These are phyloP conservation scores for Anisodus tanguticus DNA, from an alignment of 257 asterid genomes.

Conservation along the genomic window DNA sequence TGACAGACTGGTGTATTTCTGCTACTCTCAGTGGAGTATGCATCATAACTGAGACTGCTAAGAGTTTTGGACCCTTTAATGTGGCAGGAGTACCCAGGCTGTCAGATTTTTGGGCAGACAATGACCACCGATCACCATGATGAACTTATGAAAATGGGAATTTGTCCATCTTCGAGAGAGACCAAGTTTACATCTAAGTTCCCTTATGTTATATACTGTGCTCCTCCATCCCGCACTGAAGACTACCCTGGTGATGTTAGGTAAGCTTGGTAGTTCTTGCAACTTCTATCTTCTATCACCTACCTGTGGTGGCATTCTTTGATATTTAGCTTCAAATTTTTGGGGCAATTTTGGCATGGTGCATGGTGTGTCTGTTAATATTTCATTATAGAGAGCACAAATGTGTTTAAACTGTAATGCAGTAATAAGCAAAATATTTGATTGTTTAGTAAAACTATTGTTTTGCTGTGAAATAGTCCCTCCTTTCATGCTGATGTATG, in stretches of 20 bases:
- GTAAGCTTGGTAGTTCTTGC: slow-evolving; percentile 43
- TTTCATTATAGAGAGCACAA: slow-evolving; percentile 14
- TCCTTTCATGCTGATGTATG: not conserved
- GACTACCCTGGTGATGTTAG: slow-evolving; percentile 91
- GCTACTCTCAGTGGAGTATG: not conserved
- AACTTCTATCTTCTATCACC: not conserved
- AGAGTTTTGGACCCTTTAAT: slow-evolving; percentile 15
- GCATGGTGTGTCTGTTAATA: slow-evolving; percentile 7
- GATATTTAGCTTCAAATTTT: not conserved
- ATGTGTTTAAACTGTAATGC: slow-evolving; percentile 5
- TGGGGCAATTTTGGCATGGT: not conserved
- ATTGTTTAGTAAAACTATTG: slow-evolving; percentile 10
- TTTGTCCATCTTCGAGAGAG: slow-evolving; percentile 71
- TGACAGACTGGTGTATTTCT: slow-evolving; percentile 6
- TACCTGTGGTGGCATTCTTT: slow-evolving; percentile 15
- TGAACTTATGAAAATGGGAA: slow-evolving; percentile 74
- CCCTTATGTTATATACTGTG: slow-evolving; percentile 90
- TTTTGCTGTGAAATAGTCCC: not conserved
- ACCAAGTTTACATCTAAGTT: slow-evolving; percentile 52
- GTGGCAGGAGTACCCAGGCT: slow-evolving; percentile 74
- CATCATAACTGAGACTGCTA: slow-evolving; percentile 21
- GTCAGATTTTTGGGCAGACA: slow-evolving; percentile 83
- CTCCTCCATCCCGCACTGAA: slow-evolving; percentile 72
- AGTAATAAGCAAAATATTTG: not conserved
- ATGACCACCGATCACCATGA: slow-evolving; percentile 79